phyloP scores from a whole-genome alignment of 495 filamentous ascomycete species.

The Darksidea phi region DNA sequence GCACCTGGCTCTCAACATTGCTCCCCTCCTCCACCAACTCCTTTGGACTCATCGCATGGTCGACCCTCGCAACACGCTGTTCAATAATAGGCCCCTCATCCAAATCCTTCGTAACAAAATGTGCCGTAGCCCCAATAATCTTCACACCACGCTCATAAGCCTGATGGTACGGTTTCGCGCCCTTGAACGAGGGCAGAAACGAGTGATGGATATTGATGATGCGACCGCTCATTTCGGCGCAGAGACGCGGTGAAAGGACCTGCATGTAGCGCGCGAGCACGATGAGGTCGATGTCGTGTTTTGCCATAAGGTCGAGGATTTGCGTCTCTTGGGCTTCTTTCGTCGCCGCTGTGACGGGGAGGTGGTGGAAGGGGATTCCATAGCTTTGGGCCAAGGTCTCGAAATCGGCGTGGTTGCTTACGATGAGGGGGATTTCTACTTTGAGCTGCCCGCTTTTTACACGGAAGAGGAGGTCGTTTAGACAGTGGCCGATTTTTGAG shows the following conservation, averaged over 20 bases:
- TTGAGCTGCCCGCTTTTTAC: conserved; percentile 60
- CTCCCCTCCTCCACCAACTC: conserved; percentile 69
- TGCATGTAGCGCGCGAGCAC: conserved; percentile 83
- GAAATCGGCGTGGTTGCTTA: conserved; percentile 75
- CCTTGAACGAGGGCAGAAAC: conserved; percentile 77
- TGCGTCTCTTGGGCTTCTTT: conserved; percentile 65
- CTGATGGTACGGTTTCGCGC: conserved; percentile 78
- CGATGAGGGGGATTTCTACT: conserved; percentile 66
- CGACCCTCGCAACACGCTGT: conserved; percentile 68
- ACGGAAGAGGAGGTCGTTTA: conserved; percentile 77
- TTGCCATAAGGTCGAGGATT: conserved; percentile 62
- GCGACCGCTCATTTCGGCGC: conserved; percentile 66
- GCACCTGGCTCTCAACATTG: conserved; percentile 72
- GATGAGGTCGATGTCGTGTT: conserved; percentile 67
- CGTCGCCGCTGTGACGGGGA: conserved; percentile 68
- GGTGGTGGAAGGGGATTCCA: conserved; percentile 69
- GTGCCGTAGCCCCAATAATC: conserved; percentile 74
- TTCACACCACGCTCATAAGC: conserved; percentile 75
- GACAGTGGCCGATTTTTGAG: conserved; percentile 75
- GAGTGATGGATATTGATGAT: conserved; percentile 84
- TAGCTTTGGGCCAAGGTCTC: conserved; percentile 64
- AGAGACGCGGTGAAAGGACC: conserved; percentile 69
- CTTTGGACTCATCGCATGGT: conserved; percentile 68
- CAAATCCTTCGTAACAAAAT: conserved; percentile 73
- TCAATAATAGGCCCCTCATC: conserved; percentile 80